Percentiles rank a stretch among this genome's conserved stretches.
Conservation (phyloP, 441 rosid genomes). For the Euphorbia corollata region DNA sequence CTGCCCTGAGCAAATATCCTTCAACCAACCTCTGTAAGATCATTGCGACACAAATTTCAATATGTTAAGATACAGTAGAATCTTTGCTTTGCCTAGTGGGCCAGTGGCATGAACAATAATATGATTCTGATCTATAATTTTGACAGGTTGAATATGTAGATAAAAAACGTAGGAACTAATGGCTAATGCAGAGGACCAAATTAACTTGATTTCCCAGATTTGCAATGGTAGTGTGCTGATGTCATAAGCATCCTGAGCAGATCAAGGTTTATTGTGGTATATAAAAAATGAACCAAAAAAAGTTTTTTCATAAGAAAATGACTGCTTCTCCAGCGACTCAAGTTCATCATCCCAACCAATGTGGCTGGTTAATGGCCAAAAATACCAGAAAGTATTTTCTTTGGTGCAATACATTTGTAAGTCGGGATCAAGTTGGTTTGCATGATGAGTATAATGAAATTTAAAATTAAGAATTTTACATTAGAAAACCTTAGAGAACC, state of each 20-base stretch:
- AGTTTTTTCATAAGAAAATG: not conserved
- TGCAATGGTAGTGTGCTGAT: not conserved
- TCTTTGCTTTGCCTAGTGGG: not conserved
- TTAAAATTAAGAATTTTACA: constrained; percentile 12
- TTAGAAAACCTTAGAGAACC: constrained; percentile 27
- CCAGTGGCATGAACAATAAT: constrained; percentile 1
- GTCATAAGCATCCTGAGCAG: constrained; percentile 5
- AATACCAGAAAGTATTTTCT: not conserved
- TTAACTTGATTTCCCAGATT: not conserved
- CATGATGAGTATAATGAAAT: not conserved
- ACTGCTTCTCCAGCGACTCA: not conserved
- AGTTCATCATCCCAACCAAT: constrained; percentile 7
- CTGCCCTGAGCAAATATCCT: constrained; percentile 96
- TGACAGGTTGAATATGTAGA: not conserved
- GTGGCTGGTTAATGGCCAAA: not conserved
- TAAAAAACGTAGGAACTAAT: not conserved
- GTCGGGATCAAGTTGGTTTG: constrained; percentile 1
- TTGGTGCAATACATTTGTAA: not conserved
- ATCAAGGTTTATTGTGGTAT: not conserved
- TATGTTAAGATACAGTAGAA: not conserved
- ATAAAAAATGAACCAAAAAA: not conserved
- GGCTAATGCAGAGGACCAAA: not conserved
- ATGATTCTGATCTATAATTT: not conserved
- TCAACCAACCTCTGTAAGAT: constrained; percentile 76
- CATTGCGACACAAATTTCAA: constrained; percentile 13